Conservation (phyloP, 2,329 filamentous ascomycete genomes). For the Xylariomycetidae sp. region DNA sequence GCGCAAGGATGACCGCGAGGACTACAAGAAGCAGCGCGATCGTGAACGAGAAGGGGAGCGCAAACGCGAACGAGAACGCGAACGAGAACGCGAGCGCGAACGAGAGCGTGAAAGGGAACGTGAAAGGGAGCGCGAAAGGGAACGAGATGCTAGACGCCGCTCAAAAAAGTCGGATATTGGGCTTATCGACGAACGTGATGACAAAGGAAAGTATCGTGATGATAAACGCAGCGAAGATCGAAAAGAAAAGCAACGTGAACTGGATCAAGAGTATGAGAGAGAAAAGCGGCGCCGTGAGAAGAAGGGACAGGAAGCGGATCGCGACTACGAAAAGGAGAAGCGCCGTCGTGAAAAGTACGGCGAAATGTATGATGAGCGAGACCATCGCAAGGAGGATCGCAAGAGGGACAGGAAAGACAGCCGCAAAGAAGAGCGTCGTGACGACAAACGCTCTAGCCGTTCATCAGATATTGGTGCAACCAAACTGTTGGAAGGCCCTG, state of each 20-base stretch:
- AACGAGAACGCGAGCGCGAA: conserved; percentile 31
- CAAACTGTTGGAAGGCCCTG: conserved; percentile 21
- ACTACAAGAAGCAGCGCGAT: conserved; percentile 24
- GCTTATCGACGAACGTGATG: conserved; percentile 15
- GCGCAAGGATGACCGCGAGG: conserved; percentile 23
- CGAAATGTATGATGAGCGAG: conserved; percentile 26
- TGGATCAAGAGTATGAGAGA: conserved; percentile 14
- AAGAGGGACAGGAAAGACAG: conserved; percentile 25
- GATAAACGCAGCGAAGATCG: conserved; percentile 19
- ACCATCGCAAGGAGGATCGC: conserved; percentile 12
- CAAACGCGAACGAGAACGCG: conserved; percentile 26
- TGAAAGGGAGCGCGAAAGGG: conserved; percentile 26
- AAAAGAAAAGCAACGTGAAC: conserved; percentile 16
- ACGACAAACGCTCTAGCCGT: conserved; percentile 13
- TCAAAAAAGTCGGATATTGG: conserved; percentile 14
- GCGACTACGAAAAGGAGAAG: conserved; percentile 15
- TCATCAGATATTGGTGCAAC: conserved; percentile 19
- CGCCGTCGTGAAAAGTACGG: conserved; percentile 20
- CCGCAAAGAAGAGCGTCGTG: conserved; percentile 14
- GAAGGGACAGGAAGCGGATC: conserved; percentile 12
- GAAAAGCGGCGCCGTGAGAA: conserved; percentile 16
- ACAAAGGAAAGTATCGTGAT: conserved; percentile 22
- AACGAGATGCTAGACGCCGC: conserved; percentile 29
- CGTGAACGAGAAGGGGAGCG: conserved; percentile 29
- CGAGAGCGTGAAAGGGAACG: conserved; percentile 24